Evolutionary conservation across 768 basidiomycete species (phyloP), one percentile per base, ranked within the genome.

Genomic region (Suillus subalutaceus): DNA sequence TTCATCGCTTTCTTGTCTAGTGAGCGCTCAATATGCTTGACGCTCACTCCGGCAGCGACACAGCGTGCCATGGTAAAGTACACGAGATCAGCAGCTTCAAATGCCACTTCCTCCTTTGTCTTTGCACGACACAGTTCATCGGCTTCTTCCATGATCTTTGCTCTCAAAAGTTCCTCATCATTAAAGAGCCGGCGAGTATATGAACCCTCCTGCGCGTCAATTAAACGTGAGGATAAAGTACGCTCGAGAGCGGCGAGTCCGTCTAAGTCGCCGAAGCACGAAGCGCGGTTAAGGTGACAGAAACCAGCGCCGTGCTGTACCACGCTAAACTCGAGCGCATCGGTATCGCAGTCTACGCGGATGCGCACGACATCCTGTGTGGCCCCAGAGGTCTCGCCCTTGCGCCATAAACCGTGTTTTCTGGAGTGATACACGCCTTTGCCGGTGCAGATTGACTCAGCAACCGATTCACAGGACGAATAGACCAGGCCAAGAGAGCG

Each of bases 121-220:
- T 87, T 81, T 30, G 94, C 94, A 20, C 84, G 83, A 75, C 95
- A 97, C n/a, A 99, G 85, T 77, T 99, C 97, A 71, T 97, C 93
- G 0, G 97, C 97, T 76, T 99, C 97, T 78, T 99, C 97, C 89
- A 92, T 94, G 69, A 99, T 95, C 83, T 99, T 99, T 62, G 95
- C 90, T 56, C 84, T 86, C 55, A 99, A 81, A n/a, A 99, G 83
- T 56, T 84, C 85, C 6, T 90, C 80, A 74, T 98, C 93, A 52
- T 85, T 82, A 79, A 99, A 97, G 35, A 99, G 80, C 63, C 94
- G 83, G 61, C 85, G 88, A 20, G 97, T 99, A 78, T 99, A 99
- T 1, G 93, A 96, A 6, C 95, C 96, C 70, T 90, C 89, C 0
- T 96, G 96, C 0, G 97, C 94, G 32, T 86, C 84, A 41, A 80